Evolutionary conservation across 345 rosid species (phyloP).

Genomic region (Syzygium aqueum): DNA sequence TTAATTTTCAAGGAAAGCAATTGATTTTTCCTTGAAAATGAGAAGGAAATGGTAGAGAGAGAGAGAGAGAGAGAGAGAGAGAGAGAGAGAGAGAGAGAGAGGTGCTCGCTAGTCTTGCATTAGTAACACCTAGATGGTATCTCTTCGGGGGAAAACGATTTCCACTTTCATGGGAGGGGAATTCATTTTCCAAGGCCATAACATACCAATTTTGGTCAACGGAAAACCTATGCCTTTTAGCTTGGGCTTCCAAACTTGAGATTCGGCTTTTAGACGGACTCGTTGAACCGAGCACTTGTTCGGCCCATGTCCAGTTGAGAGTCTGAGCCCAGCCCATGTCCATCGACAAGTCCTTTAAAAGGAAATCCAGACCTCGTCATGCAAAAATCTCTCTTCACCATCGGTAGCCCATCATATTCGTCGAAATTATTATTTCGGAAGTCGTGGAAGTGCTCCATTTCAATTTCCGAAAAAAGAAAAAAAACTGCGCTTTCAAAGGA

Average conservation of each 20-base stretch:
- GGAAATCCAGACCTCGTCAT: background rate
- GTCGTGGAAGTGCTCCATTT: background rate
- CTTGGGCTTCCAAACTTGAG: background rate
- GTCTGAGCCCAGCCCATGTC: background rate
- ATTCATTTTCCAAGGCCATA: background rate
- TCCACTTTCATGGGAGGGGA: background rate
- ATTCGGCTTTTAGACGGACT: background rate
- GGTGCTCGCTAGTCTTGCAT: background rate
- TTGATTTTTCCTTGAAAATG: background rate
- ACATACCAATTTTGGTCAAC: background rate
- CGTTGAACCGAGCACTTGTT: background rate
- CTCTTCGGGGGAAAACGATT: background rate
- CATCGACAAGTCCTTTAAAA: background rate
- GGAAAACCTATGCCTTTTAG: background rate
- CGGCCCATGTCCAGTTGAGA: background rate
- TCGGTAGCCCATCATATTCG: background rate
- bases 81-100: background rate
- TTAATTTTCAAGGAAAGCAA: accelerated
- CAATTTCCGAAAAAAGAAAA: background rate
- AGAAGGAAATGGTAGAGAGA: no score
- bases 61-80: no score
- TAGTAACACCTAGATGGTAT: background rate
- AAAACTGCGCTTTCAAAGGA: background rate
- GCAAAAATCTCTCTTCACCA: background rate
- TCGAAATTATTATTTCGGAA: background rate